Conservation (phyloP, 352 stramenopile species). For the Phytopythium chamaehyphon region DNA sequence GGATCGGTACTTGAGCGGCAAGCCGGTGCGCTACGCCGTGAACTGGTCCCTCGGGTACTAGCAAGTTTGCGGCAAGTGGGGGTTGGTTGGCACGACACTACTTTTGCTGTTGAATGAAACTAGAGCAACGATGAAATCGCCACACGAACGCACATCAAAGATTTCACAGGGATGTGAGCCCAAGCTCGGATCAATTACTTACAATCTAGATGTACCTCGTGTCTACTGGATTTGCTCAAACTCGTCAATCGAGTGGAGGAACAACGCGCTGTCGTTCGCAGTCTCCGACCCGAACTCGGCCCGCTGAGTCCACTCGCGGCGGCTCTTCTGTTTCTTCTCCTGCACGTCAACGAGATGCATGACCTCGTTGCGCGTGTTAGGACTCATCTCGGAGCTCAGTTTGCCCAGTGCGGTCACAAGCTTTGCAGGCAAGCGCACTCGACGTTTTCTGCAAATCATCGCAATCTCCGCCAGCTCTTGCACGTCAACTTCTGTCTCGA, state of each 20-base stretch:
- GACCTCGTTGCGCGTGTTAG: slow-evolving; percentile 22
- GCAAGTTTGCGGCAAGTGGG: too few relatives aligned
- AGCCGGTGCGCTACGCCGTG: slow-evolving; percentile 41
- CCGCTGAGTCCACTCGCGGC: not conserved
- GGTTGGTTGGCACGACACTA: too few relatives aligned
- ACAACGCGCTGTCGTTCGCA: slow-evolving; percentile 27
- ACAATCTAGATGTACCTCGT: too few relatives aligned
- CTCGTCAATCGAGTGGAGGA: slow-evolving; percentile 20
- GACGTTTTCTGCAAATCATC: slow-evolving; percentile 30
- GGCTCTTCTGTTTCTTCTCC: slow-evolving; percentile 1
- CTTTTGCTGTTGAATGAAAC: not conserved
- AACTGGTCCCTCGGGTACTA: slow-evolving; percentile 58
- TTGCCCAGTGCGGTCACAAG: slow-evolving; percentile 27
- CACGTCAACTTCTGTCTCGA: slow-evolving; percentile 19
- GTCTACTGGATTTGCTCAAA: slow-evolving; percentile 10
- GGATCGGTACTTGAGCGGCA: slow-evolving; percentile 31
- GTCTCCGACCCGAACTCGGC: too few relatives aligned
- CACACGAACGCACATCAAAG: too few relatives aligned
- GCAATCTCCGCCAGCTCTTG: slow-evolving; percentile 26
- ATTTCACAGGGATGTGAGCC: too few relatives aligned
- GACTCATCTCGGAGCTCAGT: slow-evolving; percentile 12
- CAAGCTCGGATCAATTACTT: too few relatives aligned
- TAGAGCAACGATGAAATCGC: too few relatives aligned
- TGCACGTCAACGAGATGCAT: slow-evolving; percentile 11
- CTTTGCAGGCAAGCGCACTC: slow-evolving; percentile 24